phyloP scores from a whole-genome alignment of 345 rosid genomes.

The Rhizophora apiculata region DNA sequence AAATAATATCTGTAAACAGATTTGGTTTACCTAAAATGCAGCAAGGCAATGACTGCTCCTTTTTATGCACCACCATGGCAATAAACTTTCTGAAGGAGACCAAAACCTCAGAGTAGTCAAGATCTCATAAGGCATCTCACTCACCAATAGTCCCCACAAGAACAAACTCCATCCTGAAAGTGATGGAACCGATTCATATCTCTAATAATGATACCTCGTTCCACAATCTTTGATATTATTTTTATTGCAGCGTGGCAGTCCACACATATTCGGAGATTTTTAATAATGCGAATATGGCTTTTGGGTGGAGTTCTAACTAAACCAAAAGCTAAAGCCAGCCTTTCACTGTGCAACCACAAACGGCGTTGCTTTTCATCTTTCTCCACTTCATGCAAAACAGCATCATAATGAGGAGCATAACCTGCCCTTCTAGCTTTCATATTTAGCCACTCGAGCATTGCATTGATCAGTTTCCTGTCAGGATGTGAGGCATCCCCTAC shows the following conservation, averaged over 20 bases:
- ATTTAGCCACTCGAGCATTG: constrained; percentile 86
- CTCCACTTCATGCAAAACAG: constrained; percentile 52
- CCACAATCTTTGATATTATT: constrained; percentile 55
- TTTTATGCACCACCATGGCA: neutral
- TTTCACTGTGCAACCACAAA: constrained; percentile 83
- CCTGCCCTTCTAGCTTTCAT: constrained; percentile 60
- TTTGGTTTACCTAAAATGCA: neutral
- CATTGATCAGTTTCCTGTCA: constrained; percentile 60
- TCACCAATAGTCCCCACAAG: constrained; percentile 88
- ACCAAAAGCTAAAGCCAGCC: constrained; percentile 77
- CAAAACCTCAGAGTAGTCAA: neutral
- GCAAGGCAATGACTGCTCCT: neutral
- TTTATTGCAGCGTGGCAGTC: constrained; percentile 78
- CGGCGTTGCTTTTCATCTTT: constrained; percentile 57
- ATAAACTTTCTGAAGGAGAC: neutral
- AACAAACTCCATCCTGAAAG: constrained; percentile 63
- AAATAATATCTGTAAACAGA: neutral
- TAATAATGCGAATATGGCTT: constrained; percentile 58
- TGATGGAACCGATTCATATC: constrained; percentile 89
- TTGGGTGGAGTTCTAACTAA: constrained; percentile 49
- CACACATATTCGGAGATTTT: constrained; percentile 73
- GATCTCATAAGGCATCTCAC: constrained; percentile 9
- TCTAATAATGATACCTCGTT: constrained; percentile 63
- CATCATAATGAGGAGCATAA: constrained; percentile 50
- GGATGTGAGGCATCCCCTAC: constrained; percentile 66